Conservation (phyloP, 2,329 filamentous ascomycete genomes). For the Dactylellina leptospora region DNA sequence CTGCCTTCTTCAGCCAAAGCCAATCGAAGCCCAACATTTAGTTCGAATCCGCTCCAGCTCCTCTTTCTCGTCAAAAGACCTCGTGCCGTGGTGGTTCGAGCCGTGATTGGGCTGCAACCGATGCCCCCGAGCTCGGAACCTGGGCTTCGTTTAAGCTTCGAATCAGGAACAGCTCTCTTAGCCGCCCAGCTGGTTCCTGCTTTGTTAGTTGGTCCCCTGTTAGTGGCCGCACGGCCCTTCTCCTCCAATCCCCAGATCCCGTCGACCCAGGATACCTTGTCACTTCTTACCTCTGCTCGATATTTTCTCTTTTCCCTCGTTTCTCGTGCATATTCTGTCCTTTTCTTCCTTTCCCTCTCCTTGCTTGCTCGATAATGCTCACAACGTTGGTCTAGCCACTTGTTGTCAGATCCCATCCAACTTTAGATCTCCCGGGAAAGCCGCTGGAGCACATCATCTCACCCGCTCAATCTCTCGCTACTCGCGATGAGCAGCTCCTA, state of each 20-base stretch:
- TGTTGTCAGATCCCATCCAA: slow-evolving; percentile 4
- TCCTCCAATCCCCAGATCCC: slow-evolving; percentile 1
- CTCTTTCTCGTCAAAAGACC: too few relatives aligned
- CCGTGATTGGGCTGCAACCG: not conserved
- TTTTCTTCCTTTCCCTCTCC: slow-evolving; percentile 4
- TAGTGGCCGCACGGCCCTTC: slow-evolving; percentile 23
- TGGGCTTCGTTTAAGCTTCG: too few relatives aligned
- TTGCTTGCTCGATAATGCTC: slow-evolving; percentile 49
- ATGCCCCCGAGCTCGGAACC: not conserved
- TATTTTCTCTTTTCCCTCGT: slow-evolving; percentile 10
- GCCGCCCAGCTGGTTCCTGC: slow-evolving; percentile 1
- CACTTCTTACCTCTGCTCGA: not conserved
- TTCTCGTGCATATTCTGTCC: slow-evolving; percentile 9
- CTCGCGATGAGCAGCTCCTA: slow-evolving; percentile 41
- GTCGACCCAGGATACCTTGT: slow-evolving; percentile 5
- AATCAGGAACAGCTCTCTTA: slow-evolving; percentile 8
- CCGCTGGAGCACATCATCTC: not conserved
- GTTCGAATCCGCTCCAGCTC: too few relatives aligned
- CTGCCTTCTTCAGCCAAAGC: too few relatives aligned
- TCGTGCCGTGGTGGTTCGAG: not conserved
- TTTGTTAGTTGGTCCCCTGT: too few relatives aligned
- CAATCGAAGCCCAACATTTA: too few relatives aligned
- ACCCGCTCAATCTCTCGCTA: slow-evolving; percentile 8
- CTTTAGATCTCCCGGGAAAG: slow-evolving; percentile 1
- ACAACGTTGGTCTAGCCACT: slow-evolving; percentile 21